Base-by-base conservation (phyloP, 2,329 filamentous ascomycete species). In the Cladosporium sp. region DNA sequence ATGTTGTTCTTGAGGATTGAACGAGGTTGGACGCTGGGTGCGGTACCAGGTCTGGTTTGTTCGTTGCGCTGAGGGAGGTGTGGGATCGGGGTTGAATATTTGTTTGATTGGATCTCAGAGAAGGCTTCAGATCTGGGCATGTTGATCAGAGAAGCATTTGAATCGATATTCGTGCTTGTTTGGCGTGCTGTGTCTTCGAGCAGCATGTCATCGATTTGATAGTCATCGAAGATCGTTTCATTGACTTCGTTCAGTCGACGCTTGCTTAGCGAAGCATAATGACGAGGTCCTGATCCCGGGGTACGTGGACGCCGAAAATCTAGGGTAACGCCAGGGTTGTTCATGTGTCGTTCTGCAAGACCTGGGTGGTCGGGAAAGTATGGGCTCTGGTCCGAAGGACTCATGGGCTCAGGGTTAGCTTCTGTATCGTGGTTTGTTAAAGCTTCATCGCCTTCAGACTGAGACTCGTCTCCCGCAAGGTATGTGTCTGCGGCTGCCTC, bases 1-100 rank as follows among this genome's bases (percentile, higher is more conserved):
- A 52, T 52, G 40, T 43, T 54, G 42, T 55, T 54, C 36, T 62
- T 57, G 8, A 64, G 54, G 29, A 63, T 63, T 2, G 62, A 64
- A 41, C 54, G 54, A 19, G 52, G 54, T 12, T 44, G 40, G 2
- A 13, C 17, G 37, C 18, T 41, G 13, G 6, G 7, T 2, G 15
- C 30, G 30, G 5, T 4, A 32, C n/a, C 30, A 3, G 30, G 3
- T 27, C 9, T 27, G 4, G 22, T 27, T 27, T 4, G 22, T 27
- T 27, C 22, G 22, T 27, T 5, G 22, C 9, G 4, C 5, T 27
- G 22, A 9, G 22, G 5, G 4, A 9, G 22, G 22, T 27, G 4
- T 27, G 22, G 22, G 9, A 27, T 9, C 22, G 22, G 9, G 22
- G 34, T 18, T 37, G 9, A 27, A 27, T 27, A 4, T 9, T 9